A percentile compares a stretch with the other conserved stretches of the same genome.
Evolutionary conservation across 2,329 filamentous ascomycete species (phyloP).

Genomic region (Sclerotinia borealis): DNA sequence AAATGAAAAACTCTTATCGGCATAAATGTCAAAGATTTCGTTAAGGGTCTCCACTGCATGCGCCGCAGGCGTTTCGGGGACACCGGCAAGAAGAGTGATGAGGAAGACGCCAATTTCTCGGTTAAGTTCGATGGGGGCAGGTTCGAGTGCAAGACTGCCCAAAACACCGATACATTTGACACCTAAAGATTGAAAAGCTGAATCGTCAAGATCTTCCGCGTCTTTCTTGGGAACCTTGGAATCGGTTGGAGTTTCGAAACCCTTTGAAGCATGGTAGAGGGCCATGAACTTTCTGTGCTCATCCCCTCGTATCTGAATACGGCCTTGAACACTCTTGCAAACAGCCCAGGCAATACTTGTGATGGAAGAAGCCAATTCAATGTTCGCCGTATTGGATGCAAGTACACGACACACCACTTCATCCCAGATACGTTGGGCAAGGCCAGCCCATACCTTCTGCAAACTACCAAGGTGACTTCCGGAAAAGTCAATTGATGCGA

Average conservation of each 20-base stretch:
- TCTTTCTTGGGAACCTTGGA: constrained; percentile 17
- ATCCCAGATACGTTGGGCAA: constrained; percentile 51
- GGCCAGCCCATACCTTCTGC: constrained; percentile 47
- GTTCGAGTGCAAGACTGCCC: constrained; percentile 54
- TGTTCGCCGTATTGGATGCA: constrained; percentile 53
- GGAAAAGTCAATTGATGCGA: constrained; percentile 55
- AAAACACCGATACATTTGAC: constrained; percentile 63
- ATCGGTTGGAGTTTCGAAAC: constrained; percentile 26
- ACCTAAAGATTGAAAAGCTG: constrained; percentile 54
- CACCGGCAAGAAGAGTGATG: constrained; percentile 45
- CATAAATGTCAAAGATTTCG: constrained; percentile 63
- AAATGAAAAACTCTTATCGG: constrained; percentile 51
- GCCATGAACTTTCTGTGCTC: constrained; percentile 60
- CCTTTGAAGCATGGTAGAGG: constrained; percentile 54
- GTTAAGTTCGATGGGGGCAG: constrained; percentile 49
- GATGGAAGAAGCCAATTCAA: constrained; percentile 55
- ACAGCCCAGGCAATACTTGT: constrained; percentile 62
- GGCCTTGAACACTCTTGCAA: constrained; percentile 47
- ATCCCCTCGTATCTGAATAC: constrained; percentile 42
- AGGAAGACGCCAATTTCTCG: constrained; percentile 59
- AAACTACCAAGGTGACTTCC: constrained; percentile 46
- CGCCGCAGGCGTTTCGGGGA: constrained; percentile 49
- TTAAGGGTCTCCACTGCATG: constrained; percentile 59
- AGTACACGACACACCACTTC: constrained; percentile 51
- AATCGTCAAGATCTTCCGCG: constrained; percentile 31